A percentile compares a stretch with the other conserved stretches of the same genome.
Evolutionary conservation across 257 asterid genomes (phyloP).

Genomic region (Leptodermis oblonga): DNA sequence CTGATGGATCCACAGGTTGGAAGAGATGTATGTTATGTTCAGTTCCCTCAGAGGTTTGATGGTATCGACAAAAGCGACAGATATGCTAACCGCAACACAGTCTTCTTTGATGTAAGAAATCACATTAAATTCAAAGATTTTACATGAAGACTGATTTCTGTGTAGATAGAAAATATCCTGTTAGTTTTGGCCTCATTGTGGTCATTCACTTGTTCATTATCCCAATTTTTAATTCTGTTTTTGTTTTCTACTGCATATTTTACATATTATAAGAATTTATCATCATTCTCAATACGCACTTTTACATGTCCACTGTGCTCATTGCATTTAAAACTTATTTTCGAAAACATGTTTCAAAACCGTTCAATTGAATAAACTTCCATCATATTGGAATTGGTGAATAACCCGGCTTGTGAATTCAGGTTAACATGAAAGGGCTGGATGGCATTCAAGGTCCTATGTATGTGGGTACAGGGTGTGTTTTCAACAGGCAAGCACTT

Average conservation of each 20-base stretch:
- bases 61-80: constrained; percentile 96
- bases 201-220: no score
- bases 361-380: neutral
- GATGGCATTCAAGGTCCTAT: constrained; percentile 99
- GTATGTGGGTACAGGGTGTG: constrained; percentile 94
- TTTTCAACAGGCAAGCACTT: constrained; percentile 92
- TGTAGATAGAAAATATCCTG: neutral
- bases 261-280: no score
- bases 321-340: no score
- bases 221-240: no score
- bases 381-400: neutral
- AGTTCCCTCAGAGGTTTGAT: constrained; percentile 99
- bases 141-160: neutral
- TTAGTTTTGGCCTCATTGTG: neutral
- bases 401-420: constrained; percentile 14
- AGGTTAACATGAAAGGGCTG: constrained; percentile 98
- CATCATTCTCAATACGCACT: no score
- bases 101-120: constrained; percentile 87
- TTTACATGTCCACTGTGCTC: no score
- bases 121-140: neutral
- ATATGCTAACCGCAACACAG: constrained; percentile 95
- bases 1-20: constrained; percentile 95
- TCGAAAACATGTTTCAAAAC: no score
- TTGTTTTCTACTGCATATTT: no score
- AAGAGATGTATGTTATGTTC: constrained; percentile 82